Evolutionary conservation across 805 yeast species (phyloP).

Genomic region (Metschnikowia peoriensis): DNA sequence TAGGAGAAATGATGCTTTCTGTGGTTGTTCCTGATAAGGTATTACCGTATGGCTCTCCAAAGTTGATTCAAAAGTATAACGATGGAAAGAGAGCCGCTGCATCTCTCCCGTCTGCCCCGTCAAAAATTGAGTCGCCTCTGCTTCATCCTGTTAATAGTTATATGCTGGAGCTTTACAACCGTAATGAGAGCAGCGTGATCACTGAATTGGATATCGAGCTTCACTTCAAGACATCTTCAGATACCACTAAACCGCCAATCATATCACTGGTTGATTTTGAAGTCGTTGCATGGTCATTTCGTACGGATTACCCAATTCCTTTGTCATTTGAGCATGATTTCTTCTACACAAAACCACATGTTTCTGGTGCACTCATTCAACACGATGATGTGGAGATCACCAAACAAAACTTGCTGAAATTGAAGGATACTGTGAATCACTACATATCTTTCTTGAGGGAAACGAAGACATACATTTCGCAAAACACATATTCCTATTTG

Average conservation of each 20-base stretch:
- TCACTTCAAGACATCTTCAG: conserved; percentile 26
- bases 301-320: conserved; percentile 42
- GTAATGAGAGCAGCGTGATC: conserved; percentile 23
- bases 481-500: conserved; percentile 33
- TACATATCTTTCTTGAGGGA: conserved; percentile 36
- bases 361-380: conserved; percentile 15
- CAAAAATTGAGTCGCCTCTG: conserved; percentile 2
- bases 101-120: not conserved
- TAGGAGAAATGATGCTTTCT: conserved; percentile 35
- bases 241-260: conserved; percentile 29
- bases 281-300: conserved; percentile 41
- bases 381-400: conserved; percentile 32
- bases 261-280: conserved; percentile 35
- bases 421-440: conserved; percentile 36
- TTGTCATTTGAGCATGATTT: conserved; percentile 40
- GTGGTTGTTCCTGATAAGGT: conserved; percentile 34
- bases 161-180: conserved; percentile 32
- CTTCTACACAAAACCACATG: conserved; percentile 32
- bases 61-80: conserved; percentile 37
- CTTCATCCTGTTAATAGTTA: conserved; percentile 18
- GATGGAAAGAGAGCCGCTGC: conserved; percentile 16
- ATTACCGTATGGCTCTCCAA: conserved; percentile 38
- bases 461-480: conserved; percentile 32
- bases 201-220: conserved; percentile 27
- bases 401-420: conserved; percentile 31